Base-by-base conservation (phyloP, 2,329 filamentous ascomycete species). In the Neoarthrinium moseri region DNA sequence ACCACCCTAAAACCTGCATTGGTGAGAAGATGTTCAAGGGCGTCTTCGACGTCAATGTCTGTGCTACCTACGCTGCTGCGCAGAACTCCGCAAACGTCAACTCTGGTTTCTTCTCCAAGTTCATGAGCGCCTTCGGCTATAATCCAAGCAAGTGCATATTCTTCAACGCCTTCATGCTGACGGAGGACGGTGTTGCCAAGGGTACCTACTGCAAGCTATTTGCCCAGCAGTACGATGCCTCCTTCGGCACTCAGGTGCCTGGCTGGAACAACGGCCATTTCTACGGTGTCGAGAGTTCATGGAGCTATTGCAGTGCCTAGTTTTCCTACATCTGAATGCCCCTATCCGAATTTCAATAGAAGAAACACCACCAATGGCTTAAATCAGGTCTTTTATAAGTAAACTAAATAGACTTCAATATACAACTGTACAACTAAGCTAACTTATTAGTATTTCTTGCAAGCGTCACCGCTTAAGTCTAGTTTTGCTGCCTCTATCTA, bases 161-260 rank as follows among this genome's bases (percentile, higher is more conserved):
- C 47, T 49, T 49, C 43, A 49, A 49, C 38, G 47, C 36, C 32
- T 45, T 46, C 37, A 49, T 49, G 47, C 22, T 49, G 20, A 46
- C 43, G 21, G 29, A 45, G 43, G 37, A 49, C 42, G 42, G 37
- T 17, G 17, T 45, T 15, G 36, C 47, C 33, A 26, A 45, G 37
- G 47, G 47, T 12, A 45, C 42, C 13, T 46, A 49, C 37, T 49
- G 47, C 38, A 45, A 45, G 43, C 47, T 49, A 37, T 49, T 45
- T 22, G 21, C 47, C 26, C 36, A 49, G 38, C 36, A 49, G 43
- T 49, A 49, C 43, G 37, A 45, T 5, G 5, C 27, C 37, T 26
- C 15, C 11, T n/a, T 23, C 10, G 47, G 36, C 13, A 42, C 22
- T 32, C 30, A 27, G 21, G 13, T 42, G 13, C 47, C 47, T 8